Evolutionary conservation across 371 early-diverging fungal species (phyloP).

Genomic region (Rhizopus stolonifer): DNA sequence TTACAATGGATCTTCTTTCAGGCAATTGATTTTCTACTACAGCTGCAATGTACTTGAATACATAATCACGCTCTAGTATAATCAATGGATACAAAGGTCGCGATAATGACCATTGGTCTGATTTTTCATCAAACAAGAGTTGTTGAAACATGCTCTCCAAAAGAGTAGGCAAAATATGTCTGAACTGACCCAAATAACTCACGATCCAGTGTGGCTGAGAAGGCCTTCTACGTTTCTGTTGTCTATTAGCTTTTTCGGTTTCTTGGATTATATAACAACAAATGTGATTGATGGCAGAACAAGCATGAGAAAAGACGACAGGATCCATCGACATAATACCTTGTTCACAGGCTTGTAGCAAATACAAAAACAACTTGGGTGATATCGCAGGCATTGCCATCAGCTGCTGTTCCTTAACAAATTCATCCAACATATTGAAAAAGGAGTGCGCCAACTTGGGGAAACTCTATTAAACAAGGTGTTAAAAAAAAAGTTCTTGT

Average conservation of each 20-base stretch:
- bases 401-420: slow-evolving; percentile 61
- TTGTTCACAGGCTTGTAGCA: slow-evolving; percentile 64
- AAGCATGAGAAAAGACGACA: slow-evolving; percentile 63
- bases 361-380: slow-evolving; percentile 52
- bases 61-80: slow-evolving; percentile 71
- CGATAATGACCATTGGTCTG: slow-evolving; percentile 82
- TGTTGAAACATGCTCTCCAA: slow-evolving; percentile 68
- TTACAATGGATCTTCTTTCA: slow-evolving; percentile 67
- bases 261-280: slow-evolving; percentile 71
- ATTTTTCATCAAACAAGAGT: slow-evolving; percentile 76
- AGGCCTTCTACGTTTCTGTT: slow-evolving; percentile 30
- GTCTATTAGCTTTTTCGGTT: slow-evolving; percentile 34
- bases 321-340: slow-evolving; percentile 57
- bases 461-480: slow-evolving; percentile 46
- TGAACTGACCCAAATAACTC: slow-evolving; percentile 50
- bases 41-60: slow-evolving; percentile 62
- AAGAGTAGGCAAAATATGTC: slow-evolving; percentile 61
- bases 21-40: slow-evolving; percentile 73
- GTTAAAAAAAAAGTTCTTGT: not conserved
- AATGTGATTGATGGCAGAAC: slow-evolving; percentile 73
- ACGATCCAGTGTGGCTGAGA: slow-evolving; percentile 38
- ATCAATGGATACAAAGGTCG: slow-evolving; percentile 81
- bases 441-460: slow-evolving; percentile 64
- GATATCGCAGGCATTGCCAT: slow-evolving; percentile 55
- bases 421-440: slow-evolving; percentile 63